Evolutionary conservation across 1,284 basidiomycete genomes (phyloP).

Genomic region (Anthracocystis setariae): DNA sequence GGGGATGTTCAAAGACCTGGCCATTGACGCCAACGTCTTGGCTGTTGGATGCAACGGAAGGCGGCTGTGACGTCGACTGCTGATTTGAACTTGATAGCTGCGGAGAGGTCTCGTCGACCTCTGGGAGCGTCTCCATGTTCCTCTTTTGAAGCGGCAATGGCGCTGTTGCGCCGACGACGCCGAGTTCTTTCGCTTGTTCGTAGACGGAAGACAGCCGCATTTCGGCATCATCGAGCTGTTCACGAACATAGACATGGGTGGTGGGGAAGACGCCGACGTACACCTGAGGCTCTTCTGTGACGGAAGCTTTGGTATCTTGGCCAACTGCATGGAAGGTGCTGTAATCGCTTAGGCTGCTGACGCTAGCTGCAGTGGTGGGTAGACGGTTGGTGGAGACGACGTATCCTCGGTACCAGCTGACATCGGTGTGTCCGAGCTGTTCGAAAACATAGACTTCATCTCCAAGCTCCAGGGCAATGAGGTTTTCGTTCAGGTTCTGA

Average conservation of each 20-base stretch:
- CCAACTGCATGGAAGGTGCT: constrained; percentile 45
- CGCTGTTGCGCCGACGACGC: constrained; percentile 49
- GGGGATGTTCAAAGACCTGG: constrained; percentile 69
- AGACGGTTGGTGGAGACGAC: constrained; percentile 75
- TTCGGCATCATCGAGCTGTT: constrained; percentile 87
- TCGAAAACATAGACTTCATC: constrained; percentile 87
- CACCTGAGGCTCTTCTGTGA: constrained; percentile 75
- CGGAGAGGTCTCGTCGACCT: constrained; percentile 47
- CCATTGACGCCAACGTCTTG: constrained; percentile 44
- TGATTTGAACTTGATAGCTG: constrained; percentile 44
- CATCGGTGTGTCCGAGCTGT: constrained; percentile 57
- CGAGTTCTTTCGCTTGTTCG: constrained; percentile 52
- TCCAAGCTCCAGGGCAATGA: constrained; percentile 73
- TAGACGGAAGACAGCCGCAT: constrained; percentile 80
- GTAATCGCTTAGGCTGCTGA: constrained; percentile 68
- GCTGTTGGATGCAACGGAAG: constrained; percentile 16
- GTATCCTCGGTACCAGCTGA: constrained; percentile 72
- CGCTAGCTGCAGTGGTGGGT: constrained; percentile 49
- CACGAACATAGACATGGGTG: constrained; percentile 86
- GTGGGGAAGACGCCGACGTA: constrained; percentile 96
- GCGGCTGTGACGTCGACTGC: constrained; percentile 4
- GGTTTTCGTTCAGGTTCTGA: constrained; percentile 48
- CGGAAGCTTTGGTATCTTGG: constrained; percentile 13
- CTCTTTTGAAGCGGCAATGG: constrained; percentile 33
- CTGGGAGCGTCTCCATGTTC: constrained; percentile 51